Conservation (phyloP, 2,329 filamentous ascomycete species). For the Alternaria alternata region DNA sequence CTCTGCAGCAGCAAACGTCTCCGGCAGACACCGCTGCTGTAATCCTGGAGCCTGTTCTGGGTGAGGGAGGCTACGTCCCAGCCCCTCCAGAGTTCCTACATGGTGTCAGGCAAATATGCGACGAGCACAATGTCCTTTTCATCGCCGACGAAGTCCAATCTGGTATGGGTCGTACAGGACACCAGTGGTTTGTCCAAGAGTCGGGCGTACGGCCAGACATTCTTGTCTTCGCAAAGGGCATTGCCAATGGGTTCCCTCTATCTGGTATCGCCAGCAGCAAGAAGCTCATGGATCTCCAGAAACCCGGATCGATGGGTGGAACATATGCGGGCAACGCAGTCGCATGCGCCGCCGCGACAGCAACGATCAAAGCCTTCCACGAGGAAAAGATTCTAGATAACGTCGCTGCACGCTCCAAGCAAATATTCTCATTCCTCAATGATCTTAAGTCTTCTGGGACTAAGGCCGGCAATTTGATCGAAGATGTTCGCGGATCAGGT, state of each 20-base stretch:
- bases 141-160: constrained; percentile 56
- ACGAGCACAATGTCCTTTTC: constrained; percentile 55
- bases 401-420: constrained; percentile 37
- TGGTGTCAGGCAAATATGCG: constrained; percentile 53
- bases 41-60: constrained; percentile 40
- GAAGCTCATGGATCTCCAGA: constrained; percentile 39
- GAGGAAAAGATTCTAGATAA: constrained; percentile 41
- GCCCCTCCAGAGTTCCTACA: constrained; percentile 42
- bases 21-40: constrained; percentile 41
- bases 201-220: constrained; percentile 55
- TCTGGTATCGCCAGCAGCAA: constrained; percentile 40
- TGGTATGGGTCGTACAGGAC: constrained; percentile 55
- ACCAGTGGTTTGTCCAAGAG: constrained; percentile 56
- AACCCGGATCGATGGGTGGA: constrained; percentile 42
- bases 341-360: constrained; percentile 39
- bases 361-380: constrained; percentile 35
- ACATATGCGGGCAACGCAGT: constrained; percentile 43
- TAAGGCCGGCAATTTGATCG: constrained; percentile 39
- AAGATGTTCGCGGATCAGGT: constrained; percentile 38
- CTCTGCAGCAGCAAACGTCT: constrained; percentile 37
- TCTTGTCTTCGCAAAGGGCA: constrained; percentile 51
- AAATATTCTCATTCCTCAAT: constrained; percentile 36
- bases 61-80: constrained; percentile 42
- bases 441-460: constrained; percentile 33
- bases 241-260: constrained; percentile 42